phyloP scores from a whole-genome alignment of 176 grass and related monocot species.

The Lolium rigidum region DNA sequence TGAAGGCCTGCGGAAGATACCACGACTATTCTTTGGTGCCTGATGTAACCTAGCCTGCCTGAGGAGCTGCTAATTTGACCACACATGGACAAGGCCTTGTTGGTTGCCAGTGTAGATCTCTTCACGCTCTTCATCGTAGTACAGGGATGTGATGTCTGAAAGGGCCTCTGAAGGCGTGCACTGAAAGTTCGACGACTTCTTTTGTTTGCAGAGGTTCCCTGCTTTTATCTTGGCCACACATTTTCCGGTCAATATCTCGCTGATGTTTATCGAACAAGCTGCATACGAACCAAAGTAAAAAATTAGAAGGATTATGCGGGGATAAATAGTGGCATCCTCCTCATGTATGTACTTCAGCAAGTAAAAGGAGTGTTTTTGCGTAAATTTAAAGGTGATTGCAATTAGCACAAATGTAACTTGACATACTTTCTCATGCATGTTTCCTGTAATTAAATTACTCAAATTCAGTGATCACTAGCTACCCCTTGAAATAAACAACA shows the following conservation, averaged over 20 bases:
- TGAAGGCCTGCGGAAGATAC: not conserved
- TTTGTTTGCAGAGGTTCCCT: constrained; percentile 43
- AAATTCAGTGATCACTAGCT: not conserved
- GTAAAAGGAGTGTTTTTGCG: not conserved
- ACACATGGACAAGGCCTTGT: constrained; percentile 67
- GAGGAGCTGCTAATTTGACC: constrained; percentile 56
- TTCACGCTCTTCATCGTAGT: constrained; percentile 68
- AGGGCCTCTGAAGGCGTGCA: constrained; percentile 59
- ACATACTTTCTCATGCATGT: not conserved
- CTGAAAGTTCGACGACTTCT: constrained; percentile 39
- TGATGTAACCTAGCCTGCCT: not conserved
- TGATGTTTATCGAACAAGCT: constrained; percentile 77
- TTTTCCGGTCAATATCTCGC: constrained; percentile 77
- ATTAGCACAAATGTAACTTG: not conserved
- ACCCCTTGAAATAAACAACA: not conserved
- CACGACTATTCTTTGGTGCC: not conserved
- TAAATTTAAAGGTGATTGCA: not conserved
- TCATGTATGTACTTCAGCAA: constrained; percentile 14
- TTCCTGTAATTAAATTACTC: not conserved
- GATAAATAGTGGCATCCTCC: not conserved
- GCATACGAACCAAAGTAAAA: constrained; percentile 27
- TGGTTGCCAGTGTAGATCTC: constrained; percentile 76
- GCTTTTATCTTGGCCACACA: constrained; percentile 72
- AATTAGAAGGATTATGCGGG: not conserved
- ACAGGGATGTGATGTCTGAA: constrained; percentile 60